phyloP scores from a whole-genome alignment of 305 asterid species.

The Solanum chacoense region DNA sequence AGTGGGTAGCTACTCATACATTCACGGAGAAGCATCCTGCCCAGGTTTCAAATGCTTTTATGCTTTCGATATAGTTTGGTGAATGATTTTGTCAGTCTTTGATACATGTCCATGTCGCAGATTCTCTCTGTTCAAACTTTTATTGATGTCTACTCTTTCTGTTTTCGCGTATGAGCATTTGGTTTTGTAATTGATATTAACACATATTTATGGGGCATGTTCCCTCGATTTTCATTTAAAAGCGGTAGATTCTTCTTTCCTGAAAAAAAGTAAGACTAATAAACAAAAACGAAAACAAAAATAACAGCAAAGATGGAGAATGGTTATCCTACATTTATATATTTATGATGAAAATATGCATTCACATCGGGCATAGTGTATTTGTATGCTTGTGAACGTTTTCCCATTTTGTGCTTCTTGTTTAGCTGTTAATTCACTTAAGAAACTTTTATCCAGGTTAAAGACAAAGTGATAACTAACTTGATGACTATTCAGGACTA shows the following conservation, averaged over 20 bases:
- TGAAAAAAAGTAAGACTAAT: neutral
- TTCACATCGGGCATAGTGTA: neutral
- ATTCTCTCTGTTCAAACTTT: neutral
- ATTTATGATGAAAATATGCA: neutral
- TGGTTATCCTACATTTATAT: neutral
- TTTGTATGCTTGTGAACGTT: neutral
- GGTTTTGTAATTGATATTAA: neutral
- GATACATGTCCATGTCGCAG: neutral
- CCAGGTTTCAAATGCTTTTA: slow-evolving; percentile 37
- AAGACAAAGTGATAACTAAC: slow-evolving; percentile 61
- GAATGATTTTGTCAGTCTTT: neutral
- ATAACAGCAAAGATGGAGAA: neutral
- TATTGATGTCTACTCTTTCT: neutral
- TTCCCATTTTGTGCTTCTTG: neutral
- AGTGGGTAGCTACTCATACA: slow-evolving; percentile 65
- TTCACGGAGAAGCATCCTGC: slow-evolving; percentile 51
- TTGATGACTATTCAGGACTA: slow-evolving; percentile 78
- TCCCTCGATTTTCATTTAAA: neutral
- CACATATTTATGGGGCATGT: neutral
- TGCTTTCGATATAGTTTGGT: neutral
- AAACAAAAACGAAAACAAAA: neutral
- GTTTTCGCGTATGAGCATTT: neutral
- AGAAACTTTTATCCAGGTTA: slow-evolving; percentile 47
- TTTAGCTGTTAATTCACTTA: neutral
- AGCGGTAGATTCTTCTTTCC: neutral